Evolutionary conservation across 306 rosid genomes (phyloP).

Genomic region (Malus orientalis): DNA sequence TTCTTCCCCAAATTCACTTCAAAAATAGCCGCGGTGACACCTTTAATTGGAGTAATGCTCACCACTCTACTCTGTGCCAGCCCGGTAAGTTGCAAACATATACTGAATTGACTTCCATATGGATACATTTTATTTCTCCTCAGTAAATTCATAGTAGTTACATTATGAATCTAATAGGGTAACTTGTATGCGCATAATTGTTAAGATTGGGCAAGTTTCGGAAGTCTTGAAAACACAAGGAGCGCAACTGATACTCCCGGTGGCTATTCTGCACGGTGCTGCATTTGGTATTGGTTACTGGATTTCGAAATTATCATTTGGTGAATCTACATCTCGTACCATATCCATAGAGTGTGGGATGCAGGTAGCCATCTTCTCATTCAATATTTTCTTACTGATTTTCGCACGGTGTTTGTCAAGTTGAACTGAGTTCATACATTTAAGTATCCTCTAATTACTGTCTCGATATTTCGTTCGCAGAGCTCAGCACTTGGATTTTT

Average conservation of each 20-base stretch:
- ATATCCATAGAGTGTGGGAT: slow-evolving; percentile 95
- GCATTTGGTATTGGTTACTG: slow-evolving; percentile 86
- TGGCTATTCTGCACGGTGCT: slow-evolving; percentile 72
- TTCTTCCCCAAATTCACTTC: slow-evolving; percentile 88
- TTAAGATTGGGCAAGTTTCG: slow-evolving; percentile 84
- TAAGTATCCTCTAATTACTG: neutral
- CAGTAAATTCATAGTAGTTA: neutral
- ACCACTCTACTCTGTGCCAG: slow-evolving; percentile 92
- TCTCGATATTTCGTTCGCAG: slow-evolving; percentile 31
- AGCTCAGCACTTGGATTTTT: slow-evolving; percentile 94
- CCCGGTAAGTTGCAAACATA: slow-evolving; percentile 53
- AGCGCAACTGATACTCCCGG: slow-evolving; percentile 71
- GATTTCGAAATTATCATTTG: slow-evolving; percentile 72
- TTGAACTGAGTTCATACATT: neutral
- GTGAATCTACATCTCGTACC: slow-evolving; percentile 97
- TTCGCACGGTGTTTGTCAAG: neutral
- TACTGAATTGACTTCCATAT: neutral
- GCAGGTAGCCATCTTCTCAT: slow-evolving; percentile 50
- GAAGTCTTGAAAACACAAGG: slow-evolving; percentile 87
- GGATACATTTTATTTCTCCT: slow-evolving; percentile 7
- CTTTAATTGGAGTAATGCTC: slow-evolving; percentile 85
- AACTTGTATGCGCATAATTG: slow-evolving; percentile 17
- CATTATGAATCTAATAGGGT: slow-evolving; percentile 3
- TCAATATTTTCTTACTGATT: too few relatives aligned
- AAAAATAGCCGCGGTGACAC: slow-evolving; percentile 62